Conservation (phyloP, 495 filamentous ascomycete genomes). For the Staphylotrichum longicolle region DNA sequence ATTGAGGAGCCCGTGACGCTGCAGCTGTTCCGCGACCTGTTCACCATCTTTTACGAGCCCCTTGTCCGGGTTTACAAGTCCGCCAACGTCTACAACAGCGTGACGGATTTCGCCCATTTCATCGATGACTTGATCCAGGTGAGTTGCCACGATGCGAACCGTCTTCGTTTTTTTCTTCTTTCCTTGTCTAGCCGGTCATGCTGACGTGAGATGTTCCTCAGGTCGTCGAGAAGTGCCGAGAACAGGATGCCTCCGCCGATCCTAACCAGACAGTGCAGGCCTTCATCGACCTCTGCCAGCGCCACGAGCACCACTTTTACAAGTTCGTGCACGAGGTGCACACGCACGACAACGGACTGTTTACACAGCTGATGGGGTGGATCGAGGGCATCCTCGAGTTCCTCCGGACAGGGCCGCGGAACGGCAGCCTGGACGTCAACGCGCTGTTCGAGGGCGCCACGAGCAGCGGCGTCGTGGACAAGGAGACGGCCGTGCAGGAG, state of each 20-base stretch:
- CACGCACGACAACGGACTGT: slow-evolving; percentile 94
- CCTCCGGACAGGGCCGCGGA: slow-evolving; percentile 76
- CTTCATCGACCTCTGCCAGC: slow-evolving; percentile 94
- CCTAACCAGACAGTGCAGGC: slow-evolving; percentile 98
- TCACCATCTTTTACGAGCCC: slow-evolving; percentile 98
- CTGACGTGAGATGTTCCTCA: slow-evolving; percentile 10
- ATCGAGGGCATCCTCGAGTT: slow-evolving; percentile 96
- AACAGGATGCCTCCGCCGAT: slow-evolving; percentile 88
- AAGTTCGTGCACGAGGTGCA: slow-evolving; percentile 99
- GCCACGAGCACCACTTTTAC: slow-evolving; percentile 96
- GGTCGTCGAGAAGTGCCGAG: slow-evolving; percentile 84
- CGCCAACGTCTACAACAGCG: slow-evolving; percentile 93
- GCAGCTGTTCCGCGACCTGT: slow-evolving; percentile 90
- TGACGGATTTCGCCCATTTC: slow-evolving; percentile 93
- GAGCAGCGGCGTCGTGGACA: slow-evolving; percentile 63
- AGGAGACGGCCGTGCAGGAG: slow-evolving; percentile 68
- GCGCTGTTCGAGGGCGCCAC: slow-evolving; percentile 79
- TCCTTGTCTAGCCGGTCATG: no score
- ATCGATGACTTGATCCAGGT: slow-evolving; percentile 82
- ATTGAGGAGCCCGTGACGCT: slow-evolving; percentile 94
- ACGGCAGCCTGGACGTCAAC: slow-evolving; percentile 87
- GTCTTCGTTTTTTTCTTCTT: no score
- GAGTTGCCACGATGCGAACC: slow-evolving; percentile 2
- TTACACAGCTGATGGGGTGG: slow-evolving; percentile 95
- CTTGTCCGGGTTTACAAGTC: slow-evolving; percentile 97